Evolutionary conservation across 306 rosid genomes (phyloP).

Genomic region (Ceratonia siliqua): DNA sequence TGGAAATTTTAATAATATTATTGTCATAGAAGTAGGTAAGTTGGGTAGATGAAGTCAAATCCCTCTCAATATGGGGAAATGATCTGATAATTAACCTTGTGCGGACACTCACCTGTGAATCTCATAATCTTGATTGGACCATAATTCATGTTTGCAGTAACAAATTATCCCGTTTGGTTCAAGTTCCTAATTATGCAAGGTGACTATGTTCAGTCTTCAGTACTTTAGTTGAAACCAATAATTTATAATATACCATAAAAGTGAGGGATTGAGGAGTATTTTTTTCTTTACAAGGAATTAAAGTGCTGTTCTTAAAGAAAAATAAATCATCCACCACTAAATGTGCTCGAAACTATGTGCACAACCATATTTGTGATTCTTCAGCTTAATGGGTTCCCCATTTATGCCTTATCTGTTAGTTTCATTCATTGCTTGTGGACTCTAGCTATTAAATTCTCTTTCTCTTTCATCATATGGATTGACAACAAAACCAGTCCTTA

Average conservation of each 20-base stretch:
- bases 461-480: not conserved
- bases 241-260: conserved; percentile 17
- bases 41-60: conserved; percentile 21
- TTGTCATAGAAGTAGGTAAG: not conserved
- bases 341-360: not conserved
- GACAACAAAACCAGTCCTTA: not conserved
- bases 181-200: conserved; percentile 12
- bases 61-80: not conserved
- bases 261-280: not conserved
- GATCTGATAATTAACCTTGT: conserved; percentile 17
- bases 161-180: conserved; percentile 18
- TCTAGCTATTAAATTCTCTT: not conserved
- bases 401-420: not conserved
- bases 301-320: not conserved
- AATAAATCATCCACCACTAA: not conserved
- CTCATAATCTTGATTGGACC: not conserved
- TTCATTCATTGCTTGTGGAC: not conserved
- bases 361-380: not conserved
- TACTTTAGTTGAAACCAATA: not conserved
- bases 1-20: conserved; percentile 5
- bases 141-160: not conserved
- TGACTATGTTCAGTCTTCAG: conserved; percentile 35
- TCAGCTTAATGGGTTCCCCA: conserved; percentile 9
- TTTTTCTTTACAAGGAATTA: not conserved
- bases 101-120: conserved; percentile 15